Evolutionary conservation across 805 yeast species (phyloP).

Genomic region (Metschnikowia koreensis): DNA sequence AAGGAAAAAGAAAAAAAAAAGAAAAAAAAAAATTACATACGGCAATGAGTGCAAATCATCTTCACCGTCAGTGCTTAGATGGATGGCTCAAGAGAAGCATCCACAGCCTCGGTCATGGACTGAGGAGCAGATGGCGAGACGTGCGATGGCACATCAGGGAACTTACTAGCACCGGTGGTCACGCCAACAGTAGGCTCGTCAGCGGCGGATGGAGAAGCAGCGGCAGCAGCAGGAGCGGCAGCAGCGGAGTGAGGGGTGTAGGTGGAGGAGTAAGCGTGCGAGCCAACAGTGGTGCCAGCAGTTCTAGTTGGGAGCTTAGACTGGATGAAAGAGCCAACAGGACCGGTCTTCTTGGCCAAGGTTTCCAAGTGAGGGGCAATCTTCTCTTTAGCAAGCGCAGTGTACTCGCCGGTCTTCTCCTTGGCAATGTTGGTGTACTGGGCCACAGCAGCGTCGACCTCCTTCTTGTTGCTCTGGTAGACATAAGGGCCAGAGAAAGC

Average conservation of each 20-base stretch:
- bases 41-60: too few species aligned
- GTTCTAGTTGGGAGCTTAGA: slow-evolving; percentile 64
- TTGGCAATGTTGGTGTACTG: slow-evolving; percentile 44
- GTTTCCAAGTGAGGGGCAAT: slow-evolving; percentile 58
- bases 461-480: slow-evolving; percentile 71
- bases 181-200: slow-evolving; percentile 23
- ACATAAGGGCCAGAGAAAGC: slow-evolving; percentile 75
- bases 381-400: slow-evolving; percentile 37
- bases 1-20: not conserved
- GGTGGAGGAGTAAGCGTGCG: slow-evolving; percentile 18
- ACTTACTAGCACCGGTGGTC: slow-evolving; percentile 37
- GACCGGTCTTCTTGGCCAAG: slow-evolving; percentile 60
- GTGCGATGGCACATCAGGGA: slow-evolving; percentile 42
- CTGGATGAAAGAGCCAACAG: slow-evolving; percentile 59
- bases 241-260: slow-evolving; percentile 10
- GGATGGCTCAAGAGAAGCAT: slow-evolving; percentile 7
- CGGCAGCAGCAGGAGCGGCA: slow-evolving; percentile 9
- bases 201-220: slow-evolving; percentile 5
- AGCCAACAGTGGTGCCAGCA: slow-evolving; percentile 65
- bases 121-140: slow-evolving; percentile 1
- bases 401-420: slow-evolving; percentile 47
- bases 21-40: not conserved
- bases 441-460: slow-evolving; percentile 66
- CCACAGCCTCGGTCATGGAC: slow-evolving; percentile 10
- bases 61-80: slow-evolving; percentile 1